Base-by-base conservation (phyloP, 1,284 basidiomycete species). In the Tremellales sp. region DNA sequence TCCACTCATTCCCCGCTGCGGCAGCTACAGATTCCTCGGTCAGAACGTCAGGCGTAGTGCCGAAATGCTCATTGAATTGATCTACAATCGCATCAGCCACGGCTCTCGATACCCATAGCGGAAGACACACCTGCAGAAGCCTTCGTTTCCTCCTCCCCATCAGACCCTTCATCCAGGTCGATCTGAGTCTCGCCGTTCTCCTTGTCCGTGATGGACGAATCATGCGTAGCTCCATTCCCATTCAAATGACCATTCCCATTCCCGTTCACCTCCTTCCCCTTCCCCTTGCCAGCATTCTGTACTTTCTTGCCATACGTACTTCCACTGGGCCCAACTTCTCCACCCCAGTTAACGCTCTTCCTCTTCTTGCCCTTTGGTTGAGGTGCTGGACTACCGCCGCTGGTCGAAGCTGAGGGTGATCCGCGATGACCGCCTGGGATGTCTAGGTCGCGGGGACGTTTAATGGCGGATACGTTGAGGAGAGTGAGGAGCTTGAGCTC, bases 381-480 rank as follows among this genome's bases (percentile, higher is more conserved):
- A 31, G 29, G 29, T 11, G 10, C 29, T 40, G 50, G 4, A 15
- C 19, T 36, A 22, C 15, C 29, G 12, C 23, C 43, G 26, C 42
- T 15, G 41, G 45, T 25, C n/a, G 49, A 54, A 19, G 36, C 40
- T 13, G 59, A 52, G 25, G 61, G 87, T 85, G 65, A 79, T 33
- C 56, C 58, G 26, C 78, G 26, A 76, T 62, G 41, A 71, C 82
- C 54, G 58, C 75, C 49, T 49, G 71, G 60, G 21, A 58, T 40
- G 46, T 61, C 80, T 76, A 48, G 78, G 72, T 48, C 72, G 58
- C 50, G 49, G 42, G 75, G 70, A 55, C 79, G 73, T 66, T 84
- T 77, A 25, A 77, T 82, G 0, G 91, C 88, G 43, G 88, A 89
- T 2, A 97, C 89, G 72, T 99, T 98, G 25, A 98, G 80, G 1